Base-by-base conservation (phyloP, 768 basidiomycete genomes). In the Rhodocollybia butyracea region DNA sequence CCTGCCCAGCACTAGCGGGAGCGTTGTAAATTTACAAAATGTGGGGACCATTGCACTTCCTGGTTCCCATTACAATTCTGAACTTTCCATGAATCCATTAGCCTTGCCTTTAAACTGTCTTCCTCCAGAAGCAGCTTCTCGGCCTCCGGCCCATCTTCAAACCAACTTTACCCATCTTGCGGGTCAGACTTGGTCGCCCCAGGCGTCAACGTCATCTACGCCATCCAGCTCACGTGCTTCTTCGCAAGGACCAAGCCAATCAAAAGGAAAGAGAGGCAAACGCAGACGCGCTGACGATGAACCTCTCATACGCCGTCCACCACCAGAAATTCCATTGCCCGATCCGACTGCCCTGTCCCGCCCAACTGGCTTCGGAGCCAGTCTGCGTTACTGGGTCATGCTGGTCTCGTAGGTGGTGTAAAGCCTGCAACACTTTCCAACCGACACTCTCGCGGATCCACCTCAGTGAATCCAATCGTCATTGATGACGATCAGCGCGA, bases 31-130 rank as follows among this genome's bases (percentile, higher is more conserved):
- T 72, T 73, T 78, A 85, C 80, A 88, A 88, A 91, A 92, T 82
- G 90, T 92, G 89, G 89, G 89, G 89, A 87, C 89, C 88, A 91
- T 91, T 91, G 90, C 90, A 91, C 90, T 91, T 89, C 88, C 88
- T 91, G 90, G 89, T 83, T 89, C 88, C 89, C 89, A 88, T 77
- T 79, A 76, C 72, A 78, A 76, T 88, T 88, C 88, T 91, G 87
- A 91, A 91, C 79, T 85, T 75, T 81, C 88, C 74, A 79, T 86
- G 77, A 74, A 83, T 77, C 84, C 85, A 83, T 71, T 86, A 89
- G 88, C 83, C 77, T 79, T 78, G 75, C 78, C 80, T 70, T 73
- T 77, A 73, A 77, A 70, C 63, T 69, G 68, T 68, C 58, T 61
- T 61, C 36, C 45, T 51, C 68, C 40, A 60, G 51, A 59, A 60